These are phyloP conservation scores for Boletus sensibilis DNA, from an alignment of 768 basidiomycete genomes.

Conservation along the genomic window DNA sequence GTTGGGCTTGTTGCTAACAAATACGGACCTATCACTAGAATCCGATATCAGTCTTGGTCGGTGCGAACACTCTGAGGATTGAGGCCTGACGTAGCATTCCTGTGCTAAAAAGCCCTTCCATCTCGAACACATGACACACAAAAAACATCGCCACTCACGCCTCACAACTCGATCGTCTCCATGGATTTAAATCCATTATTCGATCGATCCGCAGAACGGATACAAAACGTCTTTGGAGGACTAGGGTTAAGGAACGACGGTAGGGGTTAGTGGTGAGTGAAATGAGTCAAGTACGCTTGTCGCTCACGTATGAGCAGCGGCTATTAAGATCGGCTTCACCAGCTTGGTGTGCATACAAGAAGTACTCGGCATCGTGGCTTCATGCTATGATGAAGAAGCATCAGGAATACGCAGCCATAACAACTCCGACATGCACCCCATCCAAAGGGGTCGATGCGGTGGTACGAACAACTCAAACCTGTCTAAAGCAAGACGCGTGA, in stretches of 20 bases:
- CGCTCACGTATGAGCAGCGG: slow-evolving; percentile 68
- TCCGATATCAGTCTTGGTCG: too few species aligned
- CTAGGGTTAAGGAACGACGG: slow-evolving; percentile 36
- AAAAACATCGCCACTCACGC: not conserved
- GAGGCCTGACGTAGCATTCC: not conserved
- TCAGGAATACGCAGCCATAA: slow-evolving; percentile 49
- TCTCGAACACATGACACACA: not conserved
- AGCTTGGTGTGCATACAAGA: slow-evolving; percentile 77
- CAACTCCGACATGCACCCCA: slow-evolving; percentile 87
- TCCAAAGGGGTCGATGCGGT: slow-evolving; percentile 79
- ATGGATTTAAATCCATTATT: slow-evolving; percentile 85
- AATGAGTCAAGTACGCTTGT: not conserved
- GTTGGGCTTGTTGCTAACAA: too few species aligned
- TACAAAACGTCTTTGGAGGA: slow-evolving; percentile 75
- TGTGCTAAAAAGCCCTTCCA: not conserved
- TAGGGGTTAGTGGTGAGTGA: not conserved
- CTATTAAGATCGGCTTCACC: slow-evolving; percentile 87
- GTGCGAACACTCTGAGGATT: too few species aligned
- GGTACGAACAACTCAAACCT: slow-evolving; percentile 76
- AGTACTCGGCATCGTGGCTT: slow-evolving; percentile 47
- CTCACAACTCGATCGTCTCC: slow-evolving; percentile 70
- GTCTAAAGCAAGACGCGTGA: not conserved
- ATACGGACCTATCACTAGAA: too few species aligned
- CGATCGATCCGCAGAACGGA: slow-evolving; percentile 79
- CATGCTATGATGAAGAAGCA: slow-evolving; percentile 24